Conservation (phyloP, 2,329 filamentous ascomycete genomes). For the Septoria linicola region DNA sequence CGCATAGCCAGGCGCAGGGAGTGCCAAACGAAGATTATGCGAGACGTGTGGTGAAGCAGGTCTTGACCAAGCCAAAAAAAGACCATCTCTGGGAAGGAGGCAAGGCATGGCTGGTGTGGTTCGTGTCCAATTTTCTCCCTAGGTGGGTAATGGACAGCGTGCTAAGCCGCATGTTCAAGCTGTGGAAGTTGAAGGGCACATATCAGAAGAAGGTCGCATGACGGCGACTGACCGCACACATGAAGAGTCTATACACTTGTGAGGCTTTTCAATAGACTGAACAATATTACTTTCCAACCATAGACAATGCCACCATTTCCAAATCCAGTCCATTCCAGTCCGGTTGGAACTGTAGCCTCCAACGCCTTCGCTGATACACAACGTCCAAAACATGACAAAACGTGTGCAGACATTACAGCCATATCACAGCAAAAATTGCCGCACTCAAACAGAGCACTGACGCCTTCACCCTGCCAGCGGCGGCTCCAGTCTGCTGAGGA, state of each 20-base stretch:
- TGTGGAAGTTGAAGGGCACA: slow-evolving; percentile 45
- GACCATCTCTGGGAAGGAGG: slow-evolving; percentile 55
- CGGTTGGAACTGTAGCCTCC: no score
- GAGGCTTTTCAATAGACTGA: neutral
- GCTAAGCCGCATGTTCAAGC: slow-evolving; percentile 54
- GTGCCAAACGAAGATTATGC: slow-evolving; percentile 57
- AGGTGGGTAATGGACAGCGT: slow-evolving; percentile 40
- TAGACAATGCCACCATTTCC: neutral
- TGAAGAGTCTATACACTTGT: slow-evolving; percentile 2
- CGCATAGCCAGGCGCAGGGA: slow-evolving; percentile 54
- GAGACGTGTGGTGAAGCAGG: slow-evolving; percentile 53
- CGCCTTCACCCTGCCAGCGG: neutral
- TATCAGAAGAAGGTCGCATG: slow-evolving; percentile 31
- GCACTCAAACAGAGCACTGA: neutral
- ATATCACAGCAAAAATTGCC: neutral
- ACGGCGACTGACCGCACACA: slow-evolving; percentile 3
- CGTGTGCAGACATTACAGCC: neutral
- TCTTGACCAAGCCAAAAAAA: slow-evolving; percentile 44
- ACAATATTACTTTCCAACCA: neutral
- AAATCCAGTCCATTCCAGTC: no score
- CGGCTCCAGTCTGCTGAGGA: slow-evolving; percentile 2
- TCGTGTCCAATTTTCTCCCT: slow-evolving; percentile 50
- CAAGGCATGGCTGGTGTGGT: slow-evolving; percentile 51
- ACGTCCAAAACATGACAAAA: neutral
- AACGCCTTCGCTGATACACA: slow-evolving; percentile 5